Percentiles rank a stretch among this genome's conserved stretches.
These are phyloP conservation scores for Paramecium biaurelia DNA, from an alignment of 73 alveolate genomes.

Conservation along the genomic window DNA sequence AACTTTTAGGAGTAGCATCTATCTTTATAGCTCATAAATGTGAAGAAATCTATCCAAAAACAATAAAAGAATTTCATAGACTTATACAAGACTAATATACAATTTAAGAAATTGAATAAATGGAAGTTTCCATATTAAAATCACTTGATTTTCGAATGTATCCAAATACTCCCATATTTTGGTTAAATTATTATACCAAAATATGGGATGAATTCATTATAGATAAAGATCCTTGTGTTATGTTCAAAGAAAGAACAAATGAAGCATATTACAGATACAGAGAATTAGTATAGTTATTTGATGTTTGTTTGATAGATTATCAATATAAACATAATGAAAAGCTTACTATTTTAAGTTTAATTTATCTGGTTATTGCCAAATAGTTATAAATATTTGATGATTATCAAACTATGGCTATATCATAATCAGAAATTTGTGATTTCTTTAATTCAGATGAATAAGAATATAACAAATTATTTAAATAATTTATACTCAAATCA, in stretches of 20 bases:
- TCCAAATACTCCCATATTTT: slow-evolving; percentile 40
- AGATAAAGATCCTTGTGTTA: neutral
- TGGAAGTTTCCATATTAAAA: slow-evolving; percentile 9
- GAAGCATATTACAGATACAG: slow-evolving; percentile 1
- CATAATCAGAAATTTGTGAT: neutral
- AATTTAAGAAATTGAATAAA: neutral
- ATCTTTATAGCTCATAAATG: slow-evolving; percentile 33
- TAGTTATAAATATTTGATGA: neutral
- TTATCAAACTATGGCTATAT: neutral
- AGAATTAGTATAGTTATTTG: neutral
- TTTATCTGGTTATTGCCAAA: neutral
- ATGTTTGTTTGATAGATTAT: slow-evolving; percentile 3
- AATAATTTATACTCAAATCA: neutral
- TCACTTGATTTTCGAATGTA: neutral
- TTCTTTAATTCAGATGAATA: neutral
- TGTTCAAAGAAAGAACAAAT: slow-evolving; percentile 10
- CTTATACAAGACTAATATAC: neutral
- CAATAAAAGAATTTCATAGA: neutral
- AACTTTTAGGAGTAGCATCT: neutral
- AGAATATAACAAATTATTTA: neutral
- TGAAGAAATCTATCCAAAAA: slow-evolving; percentile 37
- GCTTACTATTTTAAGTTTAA: neutral
- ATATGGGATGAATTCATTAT: slow-evolving; percentile 11
- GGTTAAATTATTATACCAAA: slow-evolving; percentile 28
- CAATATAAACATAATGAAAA: neutral